These are phyloP conservation scores for Candida oleophila DNA, from an alignment of 805 yeast species.

Conservation along the genomic window DNA sequence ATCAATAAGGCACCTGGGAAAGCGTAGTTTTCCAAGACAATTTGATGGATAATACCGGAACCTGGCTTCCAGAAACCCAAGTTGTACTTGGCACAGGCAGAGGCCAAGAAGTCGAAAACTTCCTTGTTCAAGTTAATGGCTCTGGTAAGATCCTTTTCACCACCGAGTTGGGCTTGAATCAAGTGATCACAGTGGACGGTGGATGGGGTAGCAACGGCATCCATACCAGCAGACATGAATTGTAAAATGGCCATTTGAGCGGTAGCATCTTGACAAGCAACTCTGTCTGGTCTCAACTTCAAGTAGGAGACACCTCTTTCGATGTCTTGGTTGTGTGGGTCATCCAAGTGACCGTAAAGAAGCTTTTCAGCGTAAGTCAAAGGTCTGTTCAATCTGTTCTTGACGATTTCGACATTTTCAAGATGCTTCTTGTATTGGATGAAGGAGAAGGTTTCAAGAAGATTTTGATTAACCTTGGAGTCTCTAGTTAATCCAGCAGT, in stretches of 20 bases:
- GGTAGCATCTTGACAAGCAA: slow-evolving; percentile 98
- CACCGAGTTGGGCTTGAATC: slow-evolving; percentile 94
- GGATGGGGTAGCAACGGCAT: slow-evolving; percentile 88
- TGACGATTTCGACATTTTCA: slow-evolving; percentile 84
- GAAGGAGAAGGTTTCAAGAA: slow-evolving; percentile 79
- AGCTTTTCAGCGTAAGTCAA: slow-evolving; percentile 95
- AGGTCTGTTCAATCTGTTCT: slow-evolving; percentile 80
- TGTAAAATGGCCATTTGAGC: slow-evolving; percentile 98
- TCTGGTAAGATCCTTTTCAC: slow-evolving; percentile 76
- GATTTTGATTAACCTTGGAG: slow-evolving; percentile 77
- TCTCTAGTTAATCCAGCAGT: slow-evolving; percentile 57
- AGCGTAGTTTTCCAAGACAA: slow-evolving; percentile 92
- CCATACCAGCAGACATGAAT: slow-evolving; percentile 94
- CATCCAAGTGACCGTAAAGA: slow-evolving; percentile 89
- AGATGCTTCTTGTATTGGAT: slow-evolving; percentile 89
- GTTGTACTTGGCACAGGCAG: slow-evolving; percentile 92
- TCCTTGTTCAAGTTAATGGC: slow-evolving; percentile 90
- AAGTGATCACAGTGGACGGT: slow-evolving; percentile 98
- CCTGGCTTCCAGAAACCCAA: slow-evolving; percentile 99
- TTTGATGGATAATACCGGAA: slow-evolving; percentile 97
- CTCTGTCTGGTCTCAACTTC: slow-evolving; percentile 95
- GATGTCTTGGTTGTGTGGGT: slow-evolving; percentile 85
- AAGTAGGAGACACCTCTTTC: slow-evolving; percentile 87
- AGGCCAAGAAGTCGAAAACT: slow-evolving; percentile 86
- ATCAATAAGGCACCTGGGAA: slow-evolving; percentile 96